Base-by-base conservation (phyloP, 2,329 filamentous ascomycete genomes). In the Cladosporium sp. region DNA sequence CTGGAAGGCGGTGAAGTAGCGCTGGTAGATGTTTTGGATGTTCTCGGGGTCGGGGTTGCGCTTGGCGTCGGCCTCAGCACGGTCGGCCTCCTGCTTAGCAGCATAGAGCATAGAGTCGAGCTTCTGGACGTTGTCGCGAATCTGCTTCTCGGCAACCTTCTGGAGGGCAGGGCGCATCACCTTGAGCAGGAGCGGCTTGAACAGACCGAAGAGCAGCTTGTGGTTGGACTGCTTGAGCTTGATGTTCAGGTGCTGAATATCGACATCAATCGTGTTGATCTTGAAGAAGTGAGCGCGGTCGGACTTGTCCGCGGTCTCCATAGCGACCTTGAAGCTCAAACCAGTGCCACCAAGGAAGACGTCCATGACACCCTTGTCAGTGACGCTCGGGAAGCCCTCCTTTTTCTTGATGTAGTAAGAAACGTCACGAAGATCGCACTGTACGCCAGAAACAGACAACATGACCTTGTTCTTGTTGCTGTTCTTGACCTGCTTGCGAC, bases 321-420 rank as follows among this genome's bases (percentile, higher is more conserved):
- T 83, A 72, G 91, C 90, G 71, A 97, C 85, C 75, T 92, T 92
- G 83, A 97, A 96, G 69, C 88, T 89, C 73, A 99, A 88, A 37
- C 94, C 94, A 43, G 88, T 84, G 34, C 92, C 94, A 25, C 89
- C 90, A 57, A 99, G 84, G 70, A 92, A 85, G 68, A 99, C 86
- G 72, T 97, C 92, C 76, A 89, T 87, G 34, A 97, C 82, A 78
- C 94, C 94, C 47, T 85, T 89, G 72, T 99, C 94, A 17, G 85
- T 92, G 73, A 97, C 80, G 14, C 87, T 83, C 3, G 92, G 93
- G 81, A 97, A 97, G 8, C 94, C 93, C 69, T 92, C 80, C 84
- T 99, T 97, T 77, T 88, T 90, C 79, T 94, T 94, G 76, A 99
- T 82, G 75, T 97, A 92, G 82, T 92, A 97, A 74, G 89, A 90